A percentile compares a stretch with the other conserved stretches of the same genome.
phyloP scores from a whole-genome alignment of 768 basidiomycete genomes.

The Tephrocybe sp. region DNA sequence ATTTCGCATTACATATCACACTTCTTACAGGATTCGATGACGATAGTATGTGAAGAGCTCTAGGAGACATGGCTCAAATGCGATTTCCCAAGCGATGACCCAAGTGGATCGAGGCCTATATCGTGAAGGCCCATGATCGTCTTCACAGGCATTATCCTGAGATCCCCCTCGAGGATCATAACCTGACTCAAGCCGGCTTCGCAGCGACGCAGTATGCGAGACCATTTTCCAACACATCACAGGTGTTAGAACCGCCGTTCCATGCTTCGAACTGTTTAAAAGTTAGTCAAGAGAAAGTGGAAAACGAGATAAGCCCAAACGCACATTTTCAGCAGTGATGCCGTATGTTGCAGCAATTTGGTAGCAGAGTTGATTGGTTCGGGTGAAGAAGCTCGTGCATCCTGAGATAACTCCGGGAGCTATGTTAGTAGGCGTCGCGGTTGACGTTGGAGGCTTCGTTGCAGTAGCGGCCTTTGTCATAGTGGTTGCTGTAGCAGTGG shows the following conservation, averaged over 20 bases:
- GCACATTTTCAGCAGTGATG: conserved; percentile 9
- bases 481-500: not conserved
- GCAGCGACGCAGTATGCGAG: conserved; percentile 11
- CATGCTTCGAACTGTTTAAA: not conserved
- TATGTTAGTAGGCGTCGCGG: conserved; percentile 1
- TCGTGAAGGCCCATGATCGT: not conserved
- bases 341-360: conserved; percentile 6
- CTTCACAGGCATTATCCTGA: not conserved
- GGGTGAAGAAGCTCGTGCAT: conserved; percentile 11
- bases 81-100: not conserved
- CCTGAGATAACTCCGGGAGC: conserved; percentile 3
- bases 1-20: not conserved
- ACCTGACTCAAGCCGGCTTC: not conserved
- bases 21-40: not conserved
- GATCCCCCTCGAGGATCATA: not conserved
- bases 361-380: conserved; percentile 10
- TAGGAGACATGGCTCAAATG: not conserved
- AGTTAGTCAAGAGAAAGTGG: not conserved
- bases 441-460: not conserved
- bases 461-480: not conserved
- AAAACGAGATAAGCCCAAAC: not conserved
- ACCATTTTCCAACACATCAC: conserved; percentile 6
- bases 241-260: conserved; percentile 5
- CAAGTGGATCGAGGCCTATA: not conserved
- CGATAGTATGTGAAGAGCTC: not conserved